A percentile compares a stretch with the other conserved stretches of the same genome.
Conservation (phyloP, 2,329 filamentous ascomycete genomes). For the Penicillium polonicum region DNA sequence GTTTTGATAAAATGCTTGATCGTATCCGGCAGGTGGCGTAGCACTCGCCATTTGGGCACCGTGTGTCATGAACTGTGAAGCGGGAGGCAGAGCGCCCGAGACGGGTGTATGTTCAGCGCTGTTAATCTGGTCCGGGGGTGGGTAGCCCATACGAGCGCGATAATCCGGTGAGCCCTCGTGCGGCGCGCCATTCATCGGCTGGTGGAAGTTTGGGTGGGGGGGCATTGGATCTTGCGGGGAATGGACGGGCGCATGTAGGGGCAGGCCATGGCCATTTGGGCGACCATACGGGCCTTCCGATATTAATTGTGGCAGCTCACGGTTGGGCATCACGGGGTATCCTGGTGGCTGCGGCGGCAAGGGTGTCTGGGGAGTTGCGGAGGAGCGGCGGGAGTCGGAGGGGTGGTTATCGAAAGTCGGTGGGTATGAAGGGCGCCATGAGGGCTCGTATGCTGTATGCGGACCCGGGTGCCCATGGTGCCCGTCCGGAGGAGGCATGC, state of each 20-base stretch:
- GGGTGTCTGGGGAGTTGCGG: constrained; percentile 29
- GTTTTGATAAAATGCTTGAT: constrained; percentile 32
- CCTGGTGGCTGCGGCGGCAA: constrained; percentile 24
- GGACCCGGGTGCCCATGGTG: constrained; percentile 28
- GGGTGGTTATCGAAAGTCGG: constrained; percentile 31
- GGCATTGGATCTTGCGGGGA: constrained; percentile 28
- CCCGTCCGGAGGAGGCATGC: constrained; percentile 33
- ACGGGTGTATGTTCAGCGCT: constrained; percentile 33
- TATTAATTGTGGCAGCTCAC: constrained; percentile 37
- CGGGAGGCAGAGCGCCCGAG: constrained; percentile 32
- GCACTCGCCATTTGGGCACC: constrained; percentile 27
- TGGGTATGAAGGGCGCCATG: constrained; percentile 33
- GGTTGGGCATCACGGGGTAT: constrained; percentile 33
- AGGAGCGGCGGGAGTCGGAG: constrained; percentile 32
- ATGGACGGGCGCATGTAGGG: constrained; percentile 33
- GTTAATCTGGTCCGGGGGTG: constrained; percentile 30
- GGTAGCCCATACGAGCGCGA: constrained; percentile 34
- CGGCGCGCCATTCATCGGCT: constrained; percentile 34
- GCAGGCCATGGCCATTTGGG: constrained; percentile 31
- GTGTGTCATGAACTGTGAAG: constrained; percentile 29
- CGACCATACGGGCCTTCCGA: constrained; percentile 36
- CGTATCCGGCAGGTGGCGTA: constrained; percentile 32
- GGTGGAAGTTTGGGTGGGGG: constrained; percentile 31
- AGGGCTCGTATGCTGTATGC: constrained; percentile 32
- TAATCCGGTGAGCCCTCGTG: constrained; percentile 36